Conservation (phyloP, 805 yeast genomes). For the Pichia nanzhaoensis region DNA sequence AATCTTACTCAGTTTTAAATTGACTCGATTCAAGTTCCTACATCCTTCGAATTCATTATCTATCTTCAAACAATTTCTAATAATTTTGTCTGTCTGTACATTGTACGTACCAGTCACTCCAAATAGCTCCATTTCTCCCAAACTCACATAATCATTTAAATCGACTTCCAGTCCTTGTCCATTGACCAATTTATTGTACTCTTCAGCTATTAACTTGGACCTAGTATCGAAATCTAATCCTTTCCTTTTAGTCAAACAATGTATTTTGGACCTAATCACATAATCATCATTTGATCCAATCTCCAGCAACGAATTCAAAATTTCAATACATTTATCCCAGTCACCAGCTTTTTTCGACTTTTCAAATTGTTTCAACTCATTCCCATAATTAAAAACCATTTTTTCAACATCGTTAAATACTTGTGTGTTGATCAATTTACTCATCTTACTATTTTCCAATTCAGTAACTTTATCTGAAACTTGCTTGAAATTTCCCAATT, state of each 20-base stretch:
- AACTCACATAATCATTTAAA: slow-evolving; percentile 18
- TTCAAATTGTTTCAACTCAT: not conserved
- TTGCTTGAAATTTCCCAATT: slow-evolving; percentile 36
- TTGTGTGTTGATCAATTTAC: not conserved
- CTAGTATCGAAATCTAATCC: slow-evolving; percentile 17
- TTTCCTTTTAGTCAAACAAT: slow-evolving; percentile 19
- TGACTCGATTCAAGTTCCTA: slow-evolving; percentile 47
- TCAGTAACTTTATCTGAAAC: slow-evolving; percentile 6
- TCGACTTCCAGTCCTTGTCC: slow-evolving; percentile 15
- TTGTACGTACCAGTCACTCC: slow-evolving; percentile 16
- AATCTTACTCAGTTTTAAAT: slow-evolving; percentile 38
- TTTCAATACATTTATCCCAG: slow-evolving; percentile 25
- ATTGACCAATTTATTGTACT: slow-evolving; percentile 21
- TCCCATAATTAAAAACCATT: not conserved
- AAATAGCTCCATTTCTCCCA: slow-evolving; percentile 26
- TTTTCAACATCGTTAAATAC: slow-evolving; percentile 4
- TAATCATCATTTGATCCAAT: slow-evolving; percentile 39
- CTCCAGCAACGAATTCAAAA: slow-evolving; percentile 30
- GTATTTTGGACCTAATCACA: slow-evolving; percentile 30
- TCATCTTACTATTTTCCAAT: not conserved
- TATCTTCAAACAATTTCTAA: slow-evolving; percentile 56
- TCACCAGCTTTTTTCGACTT: slow-evolving; percentile 5
- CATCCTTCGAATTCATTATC: slow-evolving; percentile 70
- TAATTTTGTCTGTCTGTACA: slow-evolving; percentile 14
- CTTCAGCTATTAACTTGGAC: slow-evolving; percentile 18